Base-by-base conservation (phyloP, 257 asterid species). In the Ocimum tenuiflorum region DNA sequence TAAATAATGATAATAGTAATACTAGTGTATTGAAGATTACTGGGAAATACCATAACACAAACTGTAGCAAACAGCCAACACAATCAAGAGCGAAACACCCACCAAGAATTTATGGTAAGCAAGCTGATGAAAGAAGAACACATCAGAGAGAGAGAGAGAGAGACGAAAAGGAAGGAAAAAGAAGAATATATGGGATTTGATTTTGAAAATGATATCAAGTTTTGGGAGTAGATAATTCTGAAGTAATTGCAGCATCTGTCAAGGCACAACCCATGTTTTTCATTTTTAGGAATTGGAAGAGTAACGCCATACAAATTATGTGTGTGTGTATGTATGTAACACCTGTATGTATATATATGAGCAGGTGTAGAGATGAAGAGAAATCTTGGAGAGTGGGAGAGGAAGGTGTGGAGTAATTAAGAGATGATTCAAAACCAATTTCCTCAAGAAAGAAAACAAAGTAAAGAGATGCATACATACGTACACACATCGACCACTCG, bases 231-330 rank as follows among this genome's bases (percentile, higher is more conserved):
- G 72, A 69, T 63, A 68, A 67, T 58, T 56, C 75, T 38, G 73
- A 55, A 64, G 79, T 47, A 69, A 53, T 60, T 74, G 69, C 46
- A 65, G 76, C 78, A 72, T 77, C 55, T 61, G 79, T 75, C 61
- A 81, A 81, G 82, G 74, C 81, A 75, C 74, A 17, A 79, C 73
- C 79, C 82, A 71, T 70, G 84, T n/a, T 73, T 74, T 77, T 75
- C 79, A 70, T 74, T 29, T 76, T 71, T 69, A 68, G 69, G 31
- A 27, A 4, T 27, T 1, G 31, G 3, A 1, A 63, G 24, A 45
- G 89, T 78, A 81, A 86, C 83, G 82, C 76, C 75, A 20, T 45
- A 42, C 47, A 47, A 52, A 7, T 43, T 59, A 12, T 42, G 69
- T 27, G 31, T 39, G 23, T 39, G 74, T 41, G 75, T 55, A 9